Base-by-base conservation (phyloP, 2,329 filamentous ascomycete genomes). In the Exophiala spinifera region DNA sequence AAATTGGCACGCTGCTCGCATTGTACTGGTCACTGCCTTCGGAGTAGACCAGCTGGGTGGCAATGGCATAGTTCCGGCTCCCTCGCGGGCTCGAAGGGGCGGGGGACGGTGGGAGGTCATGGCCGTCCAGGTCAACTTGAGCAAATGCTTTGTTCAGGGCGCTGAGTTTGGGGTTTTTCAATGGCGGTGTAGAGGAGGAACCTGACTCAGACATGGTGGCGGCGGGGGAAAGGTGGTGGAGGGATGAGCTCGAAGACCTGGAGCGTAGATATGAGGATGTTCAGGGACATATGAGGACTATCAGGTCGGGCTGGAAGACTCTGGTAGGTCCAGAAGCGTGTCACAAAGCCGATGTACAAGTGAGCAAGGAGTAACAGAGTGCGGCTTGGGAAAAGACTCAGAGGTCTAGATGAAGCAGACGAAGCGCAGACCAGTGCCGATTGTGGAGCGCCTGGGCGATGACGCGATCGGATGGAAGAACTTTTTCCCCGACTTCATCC, bases 11-110 rank as follows among this genome's bases (percentile, higher is more conserved):
- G 72, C 91, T 97, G 65, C 90, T 96, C 54, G 94, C 84, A 68
- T 95, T 95, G 78, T 97, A 96, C 76, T 99, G 94, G 73, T 99
- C 94, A 74, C 87, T 94, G 70, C 87, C 85, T 66, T 99, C 94
- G 48, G 92, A 97, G 72, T 92, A 97, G 57, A 99, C 94, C 60
- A 99, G 79, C 75, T 99, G 94, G 3, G 94, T 99, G 54, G 92
- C 92, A 57, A 99, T 83, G 43, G 91, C 91, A 74, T 97, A 99
- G 64, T 90, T 89, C 63, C 87, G 84, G 60, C 90, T 91, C 68
- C 86, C 88, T 68, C 86, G 83, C 20, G 94, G 94, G 68, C 87
- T 96, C 14, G 92, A 97, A 2, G 92, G 91, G 20, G 94, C 90
- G 1, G 94, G 94, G 6, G 94, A 96, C 1, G 91, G 91, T 48